Conservation (phyloP, 805 yeast species). For the Candida piceae region DNA sequence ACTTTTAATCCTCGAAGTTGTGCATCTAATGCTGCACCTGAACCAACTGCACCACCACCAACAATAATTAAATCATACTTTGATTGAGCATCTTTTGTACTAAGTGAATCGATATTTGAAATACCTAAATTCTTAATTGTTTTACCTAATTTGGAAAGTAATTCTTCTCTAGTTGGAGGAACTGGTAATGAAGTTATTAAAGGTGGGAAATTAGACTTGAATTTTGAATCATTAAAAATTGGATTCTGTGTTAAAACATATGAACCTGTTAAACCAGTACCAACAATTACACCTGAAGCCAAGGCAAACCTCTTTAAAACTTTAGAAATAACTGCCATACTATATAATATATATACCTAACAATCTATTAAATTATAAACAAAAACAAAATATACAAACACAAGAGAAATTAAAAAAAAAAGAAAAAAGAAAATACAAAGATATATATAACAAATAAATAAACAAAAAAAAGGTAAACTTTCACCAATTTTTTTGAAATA, state of each 20-base stretch:
- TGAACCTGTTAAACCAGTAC: slow-evolving; percentile 8
- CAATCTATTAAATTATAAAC: no score
- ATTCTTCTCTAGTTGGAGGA: slow-evolving; percentile 54
- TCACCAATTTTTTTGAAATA: no score
- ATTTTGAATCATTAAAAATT: slow-evolving; percentile 10
- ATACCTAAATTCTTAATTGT: no score
- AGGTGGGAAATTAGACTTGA: slow-evolving; percentile 30
- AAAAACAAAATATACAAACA: no score
- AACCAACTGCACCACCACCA: slow-evolving; percentile 96
- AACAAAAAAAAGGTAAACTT: no score
- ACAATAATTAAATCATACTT: slow-evolving; percentile 78
- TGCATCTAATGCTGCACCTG: slow-evolving; percentile 92
- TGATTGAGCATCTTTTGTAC: slow-evolving; percentile 33
- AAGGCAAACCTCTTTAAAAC: slow-evolving; percentile 3
- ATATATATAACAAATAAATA: no score
- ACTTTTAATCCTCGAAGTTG: slow-evolving; percentile 86
- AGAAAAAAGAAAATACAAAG: no score
- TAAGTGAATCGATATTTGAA: no score
- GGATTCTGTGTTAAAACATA: slow-evolving; percentile 3
- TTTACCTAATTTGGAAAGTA: slow-evolving; percentile 41
- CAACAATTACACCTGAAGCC: slow-evolving; percentile 8
- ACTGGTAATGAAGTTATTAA: slow-evolving; percentile 38
- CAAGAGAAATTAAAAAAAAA: no score
- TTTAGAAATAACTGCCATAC: background rate
- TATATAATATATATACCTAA: no score